Base-by-base conservation (phyloP, 2,329 filamentous ascomycete species). In the Lasiodiplodia citricola region DNA sequence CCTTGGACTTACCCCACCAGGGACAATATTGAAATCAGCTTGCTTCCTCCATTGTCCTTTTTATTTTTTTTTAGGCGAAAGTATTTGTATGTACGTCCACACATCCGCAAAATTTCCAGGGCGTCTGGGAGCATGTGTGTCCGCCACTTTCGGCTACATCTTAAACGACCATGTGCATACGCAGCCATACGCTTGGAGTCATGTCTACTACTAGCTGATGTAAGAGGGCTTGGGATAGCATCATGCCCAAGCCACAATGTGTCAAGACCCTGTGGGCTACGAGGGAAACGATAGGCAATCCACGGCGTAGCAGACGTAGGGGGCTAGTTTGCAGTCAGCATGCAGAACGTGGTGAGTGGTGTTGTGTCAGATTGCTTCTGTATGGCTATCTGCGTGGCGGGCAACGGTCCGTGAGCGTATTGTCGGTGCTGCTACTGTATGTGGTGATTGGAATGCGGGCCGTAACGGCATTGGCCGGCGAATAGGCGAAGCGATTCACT, bases 381-480 rank as follows among this genome's bases (percentile, higher is more conserved):
- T 38, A 52, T 51, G 60, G 28, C 28, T 52, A 18, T 10, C 28
- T 18, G 57, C 57, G 11, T 50, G 57, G 38, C 38, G 41, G 57
- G 57, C 23, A 25, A 14, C 47, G 25, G 58, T 63, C 44, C 37
- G 28, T 18, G 58, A 31, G 21, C 11, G 28, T n/a, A 44, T 18
- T 63, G 37, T 52, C 44, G 28, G 60, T 28, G 60, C 51, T 28
- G 60, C 60, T 63, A 63, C 60, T 63, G 60, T 44, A 63, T 63
- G 60, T 63, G 60, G 60, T 37, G 44, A 37, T 18, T 28, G 28
- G 44, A 44, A 51, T 62, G 57, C 57, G 57, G 57, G 57, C 50
- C 57, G 23, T 28, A 18, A 44, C 51, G 28, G 44, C 28, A 16
- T 18, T 52, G 50, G 44, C 60, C 44, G 44, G 60, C 44, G 60